phyloP scores from a whole-genome alignment of 129 eudicot species.

The Centrapalus pauciflorus region DNA sequence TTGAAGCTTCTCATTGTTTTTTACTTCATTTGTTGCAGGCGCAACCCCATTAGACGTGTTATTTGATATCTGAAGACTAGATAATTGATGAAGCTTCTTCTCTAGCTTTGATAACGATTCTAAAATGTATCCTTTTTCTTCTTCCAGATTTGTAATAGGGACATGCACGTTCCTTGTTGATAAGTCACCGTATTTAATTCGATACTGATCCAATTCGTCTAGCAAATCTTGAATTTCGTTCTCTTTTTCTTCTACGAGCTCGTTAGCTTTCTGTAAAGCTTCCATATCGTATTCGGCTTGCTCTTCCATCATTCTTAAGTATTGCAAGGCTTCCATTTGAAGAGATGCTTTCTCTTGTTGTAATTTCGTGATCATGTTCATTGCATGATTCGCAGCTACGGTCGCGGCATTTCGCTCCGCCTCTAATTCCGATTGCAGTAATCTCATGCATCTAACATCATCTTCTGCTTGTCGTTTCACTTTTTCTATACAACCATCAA shows the following conservation, averaged over 20 bases:
- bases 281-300: conserved; percentile 89
- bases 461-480: conserved; percentile 57
- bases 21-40: too few relatives aligned
- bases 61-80: not conserved
- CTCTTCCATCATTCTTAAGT: conserved; percentile 93
- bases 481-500: conserved; percentile 40
- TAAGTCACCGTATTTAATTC: conserved; percentile 38
- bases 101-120: conserved; percentile 47
- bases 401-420: conserved; percentile 88
- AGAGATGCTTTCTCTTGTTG: conserved; percentile 90
- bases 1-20: conserved; percentile 8
- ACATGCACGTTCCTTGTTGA: not conserved
- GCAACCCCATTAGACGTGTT: conserved; percentile 16
- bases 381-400: conserved; percentile 76
- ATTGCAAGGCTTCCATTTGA: conserved; percentile 82
- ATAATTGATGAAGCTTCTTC: conserved; percentile 34
- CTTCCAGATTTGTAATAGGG: conserved; percentile 29
- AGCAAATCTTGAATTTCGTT: conserved; percentile 70
- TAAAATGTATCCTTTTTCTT: conserved; percentile 42
- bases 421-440: conserved; percentile 65
- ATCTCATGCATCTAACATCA: conserved; percentile 36
- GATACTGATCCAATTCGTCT: conserved; percentile 49
- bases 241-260: conserved; percentile 72
- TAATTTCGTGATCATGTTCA: conserved; percentile 91
- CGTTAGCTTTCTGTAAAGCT: conserved; percentile 78